Evolutionary conservation across 306 rosid species (phyloP), one percentile per base, ranked within the genome.

Genomic region (Quercus variabilis): DNA sequence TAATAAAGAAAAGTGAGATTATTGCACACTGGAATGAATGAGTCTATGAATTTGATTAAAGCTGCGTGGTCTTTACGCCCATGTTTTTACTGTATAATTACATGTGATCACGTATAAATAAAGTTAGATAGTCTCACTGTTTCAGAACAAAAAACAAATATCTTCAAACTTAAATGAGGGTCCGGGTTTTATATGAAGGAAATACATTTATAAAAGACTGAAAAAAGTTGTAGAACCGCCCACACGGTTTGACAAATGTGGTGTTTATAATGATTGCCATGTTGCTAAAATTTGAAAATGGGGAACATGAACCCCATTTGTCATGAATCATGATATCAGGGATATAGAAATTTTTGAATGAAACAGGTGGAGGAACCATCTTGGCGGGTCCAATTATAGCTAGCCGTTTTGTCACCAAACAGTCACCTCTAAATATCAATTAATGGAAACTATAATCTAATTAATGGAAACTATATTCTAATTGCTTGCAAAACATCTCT

Each of bases 351-450:
- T 30, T 64, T 64, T 64, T 64, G 46, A 69, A 33, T 13, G 20
- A 38, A 52, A 23, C 23, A 52, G 26, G 51, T 73, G 74, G 79
- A 41, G 46, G 11, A 43, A 81, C 31, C 70, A 71, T 26, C 64
- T 63, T 76, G 43, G 14, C 19, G 70, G 74, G 63, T 57, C 68
- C 57, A 55, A 25, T 81, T 3, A 19, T 38, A 52, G 76, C 86
- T 74, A 70, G 46, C 46, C 46, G 46, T 41, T 80, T 79, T 60
- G 43, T 13, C 33, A 52, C 71, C 71, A 82, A 83, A 73, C 81
- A 78, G 74, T 83, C 69, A 15, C 76, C 23, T 56, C 9, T 5
- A 56, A 7, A n/a, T n/a, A n/a, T 56, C 26, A n/a, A 57, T 58
- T 9, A 25, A 3, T 25, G 64, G 14, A 58, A 58, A n/a, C 14